phyloP scores from a whole-genome alignment of 345 rosid species.

The Isatis tinctoria region DNA sequence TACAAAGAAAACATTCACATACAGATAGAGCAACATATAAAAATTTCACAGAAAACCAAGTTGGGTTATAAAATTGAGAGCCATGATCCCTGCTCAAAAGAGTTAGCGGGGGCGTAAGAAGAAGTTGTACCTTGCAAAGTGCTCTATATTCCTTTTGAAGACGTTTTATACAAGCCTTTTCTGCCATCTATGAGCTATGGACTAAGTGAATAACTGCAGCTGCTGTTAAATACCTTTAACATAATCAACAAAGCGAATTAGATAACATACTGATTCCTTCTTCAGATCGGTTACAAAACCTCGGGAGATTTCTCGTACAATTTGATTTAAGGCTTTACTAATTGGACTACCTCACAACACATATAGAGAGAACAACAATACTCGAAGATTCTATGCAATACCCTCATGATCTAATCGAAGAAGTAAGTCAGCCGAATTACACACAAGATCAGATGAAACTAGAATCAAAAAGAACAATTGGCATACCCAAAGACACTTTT shows the following conservation, averaged over 20 bases:
- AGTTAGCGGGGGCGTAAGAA: background rate
- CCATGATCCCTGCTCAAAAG: background rate
- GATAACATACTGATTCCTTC: background rate
- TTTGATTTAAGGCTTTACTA: background rate
- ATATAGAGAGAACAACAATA: background rate
- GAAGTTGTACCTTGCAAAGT: conserved; percentile 67
- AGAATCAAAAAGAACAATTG: background rate
- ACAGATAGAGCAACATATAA: background rate
- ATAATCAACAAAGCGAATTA: background rate
- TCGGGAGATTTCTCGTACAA: background rate
- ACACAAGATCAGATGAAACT: conserved; percentile 1
- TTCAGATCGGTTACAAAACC: background rate
- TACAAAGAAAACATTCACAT: conserved; percentile 1
- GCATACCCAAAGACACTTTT: background rate
- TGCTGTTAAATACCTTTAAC: background rate
- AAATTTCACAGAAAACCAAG: background rate
- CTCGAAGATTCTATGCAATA: background rate
- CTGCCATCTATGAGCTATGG: conserved; percentile 56
- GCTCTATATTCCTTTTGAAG: conserved; percentile 97
- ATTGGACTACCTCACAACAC: background rate
- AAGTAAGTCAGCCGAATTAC: background rate
- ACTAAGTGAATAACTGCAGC: background rate
- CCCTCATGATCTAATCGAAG: background rate
- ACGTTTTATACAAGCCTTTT: conserved; percentile 84
- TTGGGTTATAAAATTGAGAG: background rate